Base-by-base conservation (phyloP, 1,284 basidiomycete species). In the Cutaneotrichosporon mucoides region DNA sequence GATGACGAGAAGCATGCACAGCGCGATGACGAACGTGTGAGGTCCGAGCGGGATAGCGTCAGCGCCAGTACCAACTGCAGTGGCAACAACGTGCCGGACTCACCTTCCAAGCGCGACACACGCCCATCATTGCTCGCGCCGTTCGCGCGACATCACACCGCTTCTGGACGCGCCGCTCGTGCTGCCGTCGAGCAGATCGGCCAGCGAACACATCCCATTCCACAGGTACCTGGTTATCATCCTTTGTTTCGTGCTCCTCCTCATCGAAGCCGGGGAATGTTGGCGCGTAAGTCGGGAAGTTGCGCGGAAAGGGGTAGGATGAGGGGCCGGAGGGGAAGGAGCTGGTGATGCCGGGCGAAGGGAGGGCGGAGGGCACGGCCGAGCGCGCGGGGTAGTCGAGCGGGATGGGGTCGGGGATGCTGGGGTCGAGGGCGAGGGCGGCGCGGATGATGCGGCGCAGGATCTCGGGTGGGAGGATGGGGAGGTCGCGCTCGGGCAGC, bases 61-160 rank as follows among this genome's bases (percentile, higher is more conserved):
- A 48, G 34, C 11, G 24, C 3, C 24, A 24, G 24, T 24, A 3
- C 24, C 24, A 24, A 24, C 24, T 24, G 24, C 24, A 8, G 34
- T 47, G 13, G 34, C 24, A n/a, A 6, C 41, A 34, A 47, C 8
- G 33, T 15, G 12, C 24, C 16, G 47, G 6, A 81, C 85, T 68
- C 74, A 90, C 90, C 79, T 82, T 84, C 79, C 91, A 86, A 11
- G 81, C 78, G 69, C 84, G 88, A 76, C 87, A 90, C 11, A 90
- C 84, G 36, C 81, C 74, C 69, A 88, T 73, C 48, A 88, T 71
- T 37, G 81, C 12, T 0, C 59, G 50, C 3, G 62, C 62, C 3
- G 59, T 59, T 2, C 54, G 51, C 33, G 46, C 44, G 8, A 64
- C 57, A 33, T 47, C 46, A 6, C 46, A 51, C 0, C 59, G 49